A percentile compares a stretch with the other conserved stretches of the same genome.
Conservation (phyloP, 176 grass and related monocot species). For the Triticum dicoccoides region DNA sequence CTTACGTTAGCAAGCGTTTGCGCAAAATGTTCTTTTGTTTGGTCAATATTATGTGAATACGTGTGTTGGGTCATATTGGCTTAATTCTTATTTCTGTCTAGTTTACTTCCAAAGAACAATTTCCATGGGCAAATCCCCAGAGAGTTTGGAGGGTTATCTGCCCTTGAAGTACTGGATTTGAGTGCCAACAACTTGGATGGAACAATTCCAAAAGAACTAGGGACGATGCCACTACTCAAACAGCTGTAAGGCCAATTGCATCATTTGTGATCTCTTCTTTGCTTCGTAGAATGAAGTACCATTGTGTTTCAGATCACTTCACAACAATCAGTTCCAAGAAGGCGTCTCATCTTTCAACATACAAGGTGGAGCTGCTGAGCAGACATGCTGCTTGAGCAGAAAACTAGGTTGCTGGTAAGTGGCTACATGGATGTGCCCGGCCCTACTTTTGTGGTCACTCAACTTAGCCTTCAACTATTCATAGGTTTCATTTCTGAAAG, state of each 20-base stretch:
- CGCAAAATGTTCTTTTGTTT: not conserved
- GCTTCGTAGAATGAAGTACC: slow-evolving; percentile 7
- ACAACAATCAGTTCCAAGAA: slow-evolving; percentile 48
- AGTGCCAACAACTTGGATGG: slow-evolving; percentile 75
- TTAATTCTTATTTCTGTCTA: slow-evolving; percentile 38
- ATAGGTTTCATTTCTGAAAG: slow-evolving; percentile 12
- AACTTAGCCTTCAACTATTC: slow-evolving; percentile 11
- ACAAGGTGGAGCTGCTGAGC: slow-evolving; percentile 23
- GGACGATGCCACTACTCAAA: slow-evolving; percentile 67
- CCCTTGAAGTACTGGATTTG: slow-evolving; percentile 84
- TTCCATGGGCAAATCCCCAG: slow-evolving; percentile 70
- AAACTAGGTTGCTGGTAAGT: slow-evolving; percentile 65
- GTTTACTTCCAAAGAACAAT: slow-evolving; percentile 64
- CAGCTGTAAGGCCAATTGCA: slow-evolving; percentile 44
- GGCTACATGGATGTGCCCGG: not conserved
- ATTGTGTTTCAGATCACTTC: slow-evolving; percentile 49
- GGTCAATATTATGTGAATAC: not conserved
- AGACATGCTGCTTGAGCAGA: slow-evolving; percentile 41
- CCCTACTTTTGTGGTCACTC: not conserved
- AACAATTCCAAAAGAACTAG: slow-evolving; percentile 63
- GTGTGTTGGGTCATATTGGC: not conserved
- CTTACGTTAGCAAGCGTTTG: not conserved
- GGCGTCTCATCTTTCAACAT: slow-evolving; percentile 6
- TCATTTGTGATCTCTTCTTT: not conserved
- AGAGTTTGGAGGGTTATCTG: slow-evolving; percentile 65